Evolutionary conservation across 257 asterid genomes (phyloP), one percentile per base, ranked within the genome.

Genomic region (Fraxinus pennsylvanica): DNA sequence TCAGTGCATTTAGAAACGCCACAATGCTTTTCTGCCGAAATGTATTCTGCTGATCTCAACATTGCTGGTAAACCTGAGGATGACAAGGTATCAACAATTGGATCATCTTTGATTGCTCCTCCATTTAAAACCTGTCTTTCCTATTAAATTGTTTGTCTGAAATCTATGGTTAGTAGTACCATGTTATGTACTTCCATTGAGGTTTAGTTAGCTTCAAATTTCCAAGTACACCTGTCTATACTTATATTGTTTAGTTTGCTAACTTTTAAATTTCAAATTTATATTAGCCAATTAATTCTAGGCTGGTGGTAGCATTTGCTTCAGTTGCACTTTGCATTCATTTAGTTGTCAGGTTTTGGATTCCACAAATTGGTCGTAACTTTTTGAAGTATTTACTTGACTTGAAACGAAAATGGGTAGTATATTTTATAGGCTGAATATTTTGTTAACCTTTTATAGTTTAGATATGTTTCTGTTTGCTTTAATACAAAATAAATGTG

Each of bases 21-120:
- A 12, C 97, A 91, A 73, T 92, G 97, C 85, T 94, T 92, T 87
- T 90, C 96, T 22, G 97, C 97, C 30, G 98, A 92, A 90, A 91
- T 94, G 97, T 94, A 92, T 87, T 90, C 97, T 63, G 94, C 88
- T 67, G 98, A 94, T 78, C 91, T 94, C 67, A 83, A 79, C 85
- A 92, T 94, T 87, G 74, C 81, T 12, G 97, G 96, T 72, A 92
- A 91, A 83, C 92, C 97, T 15, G 98, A 92, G 87, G 98, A 94
- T 87, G 98, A 94, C 85, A 94, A 94, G 97, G 98, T 94, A 85
- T 75, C 69, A 65, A 2, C 75, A 9, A 15, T 35, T 41, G 43
- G 21, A 35, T 67, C 7, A 50, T 70, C 57, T 22, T 54, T 14
- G 30, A 3, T 68, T 36, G 21, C 67, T 74, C 68, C 30, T 74